A percentile compares a stretch with the other conserved stretches of the same genome.
Evolutionary conservation across 257 asterid genomes (phyloP).

Genomic region (Galeopsis tetrahit): DNA sequence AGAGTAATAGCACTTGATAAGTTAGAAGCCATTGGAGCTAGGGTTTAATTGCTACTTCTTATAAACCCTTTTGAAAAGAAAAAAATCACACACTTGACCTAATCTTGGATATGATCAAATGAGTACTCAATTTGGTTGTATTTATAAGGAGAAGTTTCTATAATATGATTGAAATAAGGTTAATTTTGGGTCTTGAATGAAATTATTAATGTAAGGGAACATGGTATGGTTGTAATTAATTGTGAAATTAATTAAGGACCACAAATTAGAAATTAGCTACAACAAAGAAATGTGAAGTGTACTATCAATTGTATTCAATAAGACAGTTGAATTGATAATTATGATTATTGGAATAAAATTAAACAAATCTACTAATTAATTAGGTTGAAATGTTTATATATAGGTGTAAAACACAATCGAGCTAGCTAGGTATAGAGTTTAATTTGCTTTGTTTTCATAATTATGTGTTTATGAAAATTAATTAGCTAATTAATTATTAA

Average conservation of each 20-base stretch:
- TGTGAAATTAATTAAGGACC: constrained; percentile 26
- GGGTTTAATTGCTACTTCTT: not conserved
- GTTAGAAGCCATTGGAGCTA: constrained; percentile 27
- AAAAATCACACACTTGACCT: not conserved
- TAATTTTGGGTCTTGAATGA: not conserved
- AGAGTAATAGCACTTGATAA: constrained; percentile 12
- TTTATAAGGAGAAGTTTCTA: constrained; percentile 28
- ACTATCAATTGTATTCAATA: constrained; percentile 34
- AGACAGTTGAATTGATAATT: constrained; percentile 32
- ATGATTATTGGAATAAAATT: constrained; percentile 26
- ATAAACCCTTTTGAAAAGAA: not conserved
- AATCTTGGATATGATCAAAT: constrained; percentile 19
- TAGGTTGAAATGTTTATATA: not conserved
- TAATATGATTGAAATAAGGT: not conserved
- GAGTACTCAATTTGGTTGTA: constrained; percentile 23
- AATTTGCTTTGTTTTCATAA: not conserved
- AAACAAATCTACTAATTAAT: not conserved
- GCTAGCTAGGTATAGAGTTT: too few species aligned
- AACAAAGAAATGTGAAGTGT: constrained; percentile 30
- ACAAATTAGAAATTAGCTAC: constrained; percentile 5
- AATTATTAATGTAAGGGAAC: constrained; percentile 31
- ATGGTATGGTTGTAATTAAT: constrained; percentile 34
- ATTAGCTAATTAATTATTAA: not conserved
- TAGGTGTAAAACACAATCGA: not conserved
- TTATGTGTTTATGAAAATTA: not conserved